Evolutionary conservation across 192 early-diverging fungal genomes (phyloP).

Genomic region (Coemansia sp.): DNA sequence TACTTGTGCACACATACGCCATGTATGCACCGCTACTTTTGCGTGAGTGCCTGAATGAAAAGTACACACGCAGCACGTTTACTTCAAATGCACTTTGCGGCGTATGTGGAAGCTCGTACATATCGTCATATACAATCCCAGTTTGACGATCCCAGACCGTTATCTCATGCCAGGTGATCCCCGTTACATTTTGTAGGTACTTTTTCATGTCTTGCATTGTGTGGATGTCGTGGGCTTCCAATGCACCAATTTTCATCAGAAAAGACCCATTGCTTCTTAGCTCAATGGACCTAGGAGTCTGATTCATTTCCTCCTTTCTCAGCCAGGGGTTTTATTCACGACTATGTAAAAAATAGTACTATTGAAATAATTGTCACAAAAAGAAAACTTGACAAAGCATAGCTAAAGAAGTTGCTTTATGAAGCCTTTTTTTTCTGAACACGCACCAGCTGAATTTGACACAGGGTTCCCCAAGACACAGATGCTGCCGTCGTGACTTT

Average conservation of each 20-base stretch:
- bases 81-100: neutral
- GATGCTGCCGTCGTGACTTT: too few species aligned
- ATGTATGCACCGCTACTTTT: neutral
- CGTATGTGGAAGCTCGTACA: neutral
- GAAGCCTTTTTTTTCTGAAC: too few species aligned
- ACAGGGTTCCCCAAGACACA: too few species aligned
- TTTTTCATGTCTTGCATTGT: neutral
- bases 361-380: too few species aligned
- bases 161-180: neutral
- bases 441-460: too few species aligned
- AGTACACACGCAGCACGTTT: constrained; percentile 5
- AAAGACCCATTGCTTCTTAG: constrained; percentile 1
- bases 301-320: neutral
- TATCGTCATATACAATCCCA: neutral
- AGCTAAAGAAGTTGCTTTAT: too few species aligned
- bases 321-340: too few species aligned
- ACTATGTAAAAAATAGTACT: too few species aligned
- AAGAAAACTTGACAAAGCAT: too few species aligned
- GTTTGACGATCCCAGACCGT: neutral
- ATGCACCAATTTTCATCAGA: neutral
- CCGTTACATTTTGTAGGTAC: neutral
- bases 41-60: neutral
- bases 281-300: neutral
- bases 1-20: neutral
- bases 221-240: neutral